Base-by-base conservation (phyloP, 2,329 filamentous ascomycete species). In the Shiraia sp. region DNA sequence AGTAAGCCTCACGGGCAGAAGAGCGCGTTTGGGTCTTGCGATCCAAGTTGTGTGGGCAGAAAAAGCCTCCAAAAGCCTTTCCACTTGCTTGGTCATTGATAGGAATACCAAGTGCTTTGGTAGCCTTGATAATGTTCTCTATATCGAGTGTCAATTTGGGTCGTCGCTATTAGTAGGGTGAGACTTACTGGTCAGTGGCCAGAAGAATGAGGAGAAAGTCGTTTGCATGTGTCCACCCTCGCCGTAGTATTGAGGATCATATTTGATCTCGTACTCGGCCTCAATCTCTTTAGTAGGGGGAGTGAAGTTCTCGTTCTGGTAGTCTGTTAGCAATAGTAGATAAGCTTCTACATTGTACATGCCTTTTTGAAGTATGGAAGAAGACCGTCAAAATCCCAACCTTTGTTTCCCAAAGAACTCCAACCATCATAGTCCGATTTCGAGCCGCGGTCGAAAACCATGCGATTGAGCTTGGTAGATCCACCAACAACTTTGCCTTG, bases 381-480 rank as follows among this genome's bases (percentile, higher is more conserved):
- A 28, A 70, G 40, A 5, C 42, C 45, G 2, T 53, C 45, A 32
- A 62, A 65, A 32, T 61, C 42, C 63, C 59, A 64, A 13, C 60
- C 59, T 12, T 47, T 26, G 25, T 60, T 60, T 2, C 59, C 58
- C 8, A 64, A 40, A 6, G 32, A 13, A 34, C 59, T 56, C 59
- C 61, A 64, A 9, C 42, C 55, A 53, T 66, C 58, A 26, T 64
- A 68, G 22, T 69, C 65, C 7, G 57, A 52, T 27, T 48, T 55
- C 4, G 49, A 35, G 7, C 50, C 61, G 14, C 63, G 61, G 31
- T 65, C 59, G 34, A 61, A 61, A 2, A 58, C 57, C 49, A 67
- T 55, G 14, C 71, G 65, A 41, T 76, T 76, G n/a, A 77, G 34
- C 37, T 58, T 58, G 4, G 55, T 56, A 9, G 52, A 54, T 16